These are phyloP conservation scores for Eucalyptus cloeziana DNA, from an alignment of 345 rosid genomes.

Conservation along the genomic window DNA sequence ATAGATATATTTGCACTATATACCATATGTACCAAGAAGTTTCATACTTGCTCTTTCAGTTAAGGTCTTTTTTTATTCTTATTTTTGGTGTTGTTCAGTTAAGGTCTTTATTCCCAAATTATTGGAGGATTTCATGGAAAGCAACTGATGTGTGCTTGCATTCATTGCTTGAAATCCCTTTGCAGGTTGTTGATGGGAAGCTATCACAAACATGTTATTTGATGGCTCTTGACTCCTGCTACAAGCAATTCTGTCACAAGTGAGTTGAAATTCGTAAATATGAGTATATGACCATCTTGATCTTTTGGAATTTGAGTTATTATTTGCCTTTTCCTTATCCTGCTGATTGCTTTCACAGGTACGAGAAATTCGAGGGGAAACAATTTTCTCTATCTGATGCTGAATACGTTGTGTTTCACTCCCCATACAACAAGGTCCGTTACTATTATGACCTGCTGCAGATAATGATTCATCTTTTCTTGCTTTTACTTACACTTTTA, in stretches of 20 bases:
- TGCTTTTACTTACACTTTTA: not conserved
- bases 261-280: constrained; percentile 6
- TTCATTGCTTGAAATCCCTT: not conserved
- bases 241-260: constrained; percentile 77
- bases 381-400: constrained; percentile 75
- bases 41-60: not conserved
- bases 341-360: constrained; percentile 27
- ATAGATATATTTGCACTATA: not conserved
- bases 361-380: constrained; percentile 74
- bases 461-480: not conserved
- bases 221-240: constrained; percentile 94
- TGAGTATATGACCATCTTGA: not conserved
- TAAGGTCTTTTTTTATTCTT: not conserved
- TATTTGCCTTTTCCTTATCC: not conserved
- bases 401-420: constrained; percentile 82
- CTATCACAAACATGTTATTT: constrained; percentile 99
- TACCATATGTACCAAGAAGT: not conserved
- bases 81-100: not conserved
- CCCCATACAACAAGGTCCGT: constrained; percentile 94
- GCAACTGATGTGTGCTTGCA: not conserved
- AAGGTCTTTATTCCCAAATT: not conserved
- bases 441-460: not conserved
- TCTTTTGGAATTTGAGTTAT: not conserved
- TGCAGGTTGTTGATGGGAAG: constrained; percentile 98
- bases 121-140: not conserved